Base-by-base conservation (phyloP, 331 rosid species). In the Cydonia oblonga region DNA sequence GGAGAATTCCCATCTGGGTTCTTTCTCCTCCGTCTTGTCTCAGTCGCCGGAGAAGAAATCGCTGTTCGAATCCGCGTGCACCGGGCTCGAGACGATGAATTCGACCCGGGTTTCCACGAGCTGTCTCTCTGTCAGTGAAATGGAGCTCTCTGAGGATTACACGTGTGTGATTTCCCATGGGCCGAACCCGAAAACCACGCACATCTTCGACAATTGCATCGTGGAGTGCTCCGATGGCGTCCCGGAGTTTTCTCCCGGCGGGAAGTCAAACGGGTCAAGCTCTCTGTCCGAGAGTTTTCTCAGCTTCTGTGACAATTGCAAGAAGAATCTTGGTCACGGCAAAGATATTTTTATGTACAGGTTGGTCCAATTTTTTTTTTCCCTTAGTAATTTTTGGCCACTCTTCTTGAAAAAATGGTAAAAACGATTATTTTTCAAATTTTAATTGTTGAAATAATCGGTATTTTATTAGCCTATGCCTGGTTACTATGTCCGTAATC, bases 301-400 rank as follows among this genome's bases (percentile, higher is more conserved):
- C 68, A 91, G 91, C 75, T 75, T 54, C 60, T 93, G 98, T 65
- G 84, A 78, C 82, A 69, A 80, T 75, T 93, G 97, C 89, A 88
- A 91, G 76, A 91, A 82, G 84, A 79, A 79, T 72, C 87, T 93
- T 26, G 90, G 73, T 2, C 90, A 82, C 67, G 98, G 93, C 25
- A 78, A 84, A 32, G 98, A 93, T 81, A 93, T 91, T 73, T 93
- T 82, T 93, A 93, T 93, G 87, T 93, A 91, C 90, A 93, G 97
- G 98, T 93, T 63, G 20, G 81, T 69, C 40, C 6, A 3, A 23
- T 18, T 29, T 24, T 9, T 35, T 54, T 3, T n/a, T 1, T n/a
- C n/a, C 15, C 20, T 66, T 49, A 10, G 5, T 26, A 22, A 2
- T 38, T 9, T 18, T 3, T 38, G 0, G 42, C 0, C 42, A 9